A percentile compares a stretch with the other conserved stretches of the same genome.
phyloP scores from a whole-genome alignment of 202 grass and related monocot genomes.

The Panicum virgatum region DNA sequence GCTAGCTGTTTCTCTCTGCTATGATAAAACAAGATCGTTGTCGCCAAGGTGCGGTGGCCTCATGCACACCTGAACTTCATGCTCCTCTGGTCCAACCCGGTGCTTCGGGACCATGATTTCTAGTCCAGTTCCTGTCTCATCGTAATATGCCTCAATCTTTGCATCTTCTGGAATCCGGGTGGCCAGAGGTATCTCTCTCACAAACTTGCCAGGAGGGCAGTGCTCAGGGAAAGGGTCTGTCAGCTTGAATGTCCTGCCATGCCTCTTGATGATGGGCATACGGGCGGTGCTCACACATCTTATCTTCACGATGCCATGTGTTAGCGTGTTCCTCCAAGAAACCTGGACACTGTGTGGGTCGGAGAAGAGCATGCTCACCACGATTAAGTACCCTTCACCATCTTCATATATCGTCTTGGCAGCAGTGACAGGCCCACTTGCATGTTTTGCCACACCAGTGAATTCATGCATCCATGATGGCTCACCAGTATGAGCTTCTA shows the following conservation, averaged over 20 bases:
- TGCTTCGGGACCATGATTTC: conserved; percentile 81
- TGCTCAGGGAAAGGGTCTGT: conserved; percentile 70
- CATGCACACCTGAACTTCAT: conserved; percentile 80
- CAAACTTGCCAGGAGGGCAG: conserved; percentile 62
- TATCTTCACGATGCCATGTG: conserved; percentile 71
- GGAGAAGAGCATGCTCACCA: conserved; percentile 70
- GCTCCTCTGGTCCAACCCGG: conserved; percentile 66
- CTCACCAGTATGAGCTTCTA: conserved; percentile 51
- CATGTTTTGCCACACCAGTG: conserved; percentile 63
- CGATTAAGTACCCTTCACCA: conserved; percentile 70
- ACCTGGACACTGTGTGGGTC: conserved; percentile 69
- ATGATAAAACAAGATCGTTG: conserved; percentile 61
- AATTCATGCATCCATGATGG: conserved; percentile 72
- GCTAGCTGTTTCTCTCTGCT: conserved; percentile 44
- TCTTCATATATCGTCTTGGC: conserved; percentile 78
- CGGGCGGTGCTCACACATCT: conserved; percentile 65
- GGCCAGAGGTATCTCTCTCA: conserved; percentile 68
- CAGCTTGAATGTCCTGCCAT: conserved; percentile 61
- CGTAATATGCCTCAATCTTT: conserved; percentile 69
- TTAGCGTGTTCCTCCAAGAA: conserved; percentile 73
- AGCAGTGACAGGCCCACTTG: conserved; percentile 70
- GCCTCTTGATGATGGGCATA: conserved; percentile 54
- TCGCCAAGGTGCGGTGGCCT: conserved; percentile 65
- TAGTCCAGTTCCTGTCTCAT: conserved; percentile 61
- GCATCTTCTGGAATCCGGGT: conserved; percentile 75